Evolutionary conservation across 1,284 basidiomycete species (phyloP).

Genomic region (Cystobasidiaceae sp.): DNA sequence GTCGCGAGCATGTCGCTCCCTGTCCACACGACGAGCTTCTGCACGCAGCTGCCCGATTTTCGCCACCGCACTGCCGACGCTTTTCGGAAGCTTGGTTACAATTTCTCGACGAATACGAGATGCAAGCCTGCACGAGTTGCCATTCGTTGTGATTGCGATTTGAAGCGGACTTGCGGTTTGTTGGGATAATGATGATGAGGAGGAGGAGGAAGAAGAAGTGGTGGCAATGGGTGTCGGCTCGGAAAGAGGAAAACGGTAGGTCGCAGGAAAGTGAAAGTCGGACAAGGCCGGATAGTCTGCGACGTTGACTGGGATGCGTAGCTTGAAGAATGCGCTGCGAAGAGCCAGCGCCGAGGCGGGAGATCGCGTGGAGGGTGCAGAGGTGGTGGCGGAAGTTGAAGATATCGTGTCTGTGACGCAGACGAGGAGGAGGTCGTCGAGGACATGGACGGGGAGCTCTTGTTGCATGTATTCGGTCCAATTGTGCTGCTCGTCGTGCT

Average conservation of each 20-base stretch:
- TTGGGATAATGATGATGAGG: background rate
- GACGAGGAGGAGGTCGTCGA: constrained; percentile 53
- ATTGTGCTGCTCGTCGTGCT: background rate
- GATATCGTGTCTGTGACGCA: constrained; percentile 65
- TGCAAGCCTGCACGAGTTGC: constrained; percentile 80
- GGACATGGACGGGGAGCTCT: background rate
- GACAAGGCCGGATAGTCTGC: constrained; percentile 80
- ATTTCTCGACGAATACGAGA: constrained; percentile 76
- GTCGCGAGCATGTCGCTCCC: constrained; percentile 1
- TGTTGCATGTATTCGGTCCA: constrained; percentile 4
- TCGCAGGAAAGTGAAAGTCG: constrained; percentile 82
- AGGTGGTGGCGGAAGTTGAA: constrained; percentile 39
- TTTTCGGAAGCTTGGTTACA: constrained; percentile 65
- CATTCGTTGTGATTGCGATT: constrained; percentile 84
- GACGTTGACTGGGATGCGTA: constrained; percentile 73
- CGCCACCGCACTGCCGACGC: constrained; percentile 70
- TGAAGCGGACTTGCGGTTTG: constrained; percentile 60
- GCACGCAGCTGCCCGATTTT: constrained; percentile 67
- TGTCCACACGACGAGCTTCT: constrained; percentile 51
- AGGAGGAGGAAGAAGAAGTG: constrained; percentile 28
- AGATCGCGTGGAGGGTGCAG: constrained; percentile 49
- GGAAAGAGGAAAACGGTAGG: constrained; percentile 65
- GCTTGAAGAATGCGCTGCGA: constrained; percentile 54
- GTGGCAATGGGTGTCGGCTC: background rate
- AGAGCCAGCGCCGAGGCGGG: constrained; percentile 57